Conservation (phyloP, 2,329 filamentous ascomycete species). For the Diaporthe vaccinii region DNA sequence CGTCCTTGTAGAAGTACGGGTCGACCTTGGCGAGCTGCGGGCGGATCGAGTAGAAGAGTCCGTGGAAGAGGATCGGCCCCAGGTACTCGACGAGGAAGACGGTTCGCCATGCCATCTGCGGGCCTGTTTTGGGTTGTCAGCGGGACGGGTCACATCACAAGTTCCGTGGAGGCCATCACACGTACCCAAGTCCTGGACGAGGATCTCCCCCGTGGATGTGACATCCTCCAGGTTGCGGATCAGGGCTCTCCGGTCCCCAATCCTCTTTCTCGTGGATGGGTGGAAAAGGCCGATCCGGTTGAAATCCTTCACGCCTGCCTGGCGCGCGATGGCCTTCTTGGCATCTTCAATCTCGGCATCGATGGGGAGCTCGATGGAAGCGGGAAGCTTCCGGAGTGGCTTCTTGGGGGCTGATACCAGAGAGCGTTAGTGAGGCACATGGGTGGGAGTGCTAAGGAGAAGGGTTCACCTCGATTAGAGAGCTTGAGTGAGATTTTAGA, state of each 20-base stretch:
- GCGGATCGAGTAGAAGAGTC: slow-evolving; percentile 78
- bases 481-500: slow-evolving; percentile 37
- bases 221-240: slow-evolving; percentile 64
- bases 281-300: slow-evolving; percentile 75
- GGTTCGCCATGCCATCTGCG: slow-evolving; percentile 91
- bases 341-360: slow-evolving; percentile 72
- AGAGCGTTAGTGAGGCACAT: neutral
- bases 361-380: slow-evolving; percentile 61
- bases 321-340: slow-evolving; percentile 68
- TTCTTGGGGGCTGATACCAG: slow-evolving; percentile 56
- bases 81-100: slow-evolving; percentile 97
- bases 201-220: slow-evolving; percentile 68
- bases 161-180: slow-evolving; percentile 39
- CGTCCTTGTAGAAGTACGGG: slow-evolving; percentile 58
- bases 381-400: slow-evolving; percentile 68
- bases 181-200: slow-evolving; percentile 94
- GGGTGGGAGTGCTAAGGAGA: neutral
- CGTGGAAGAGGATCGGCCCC: slow-evolving; percentile 90
- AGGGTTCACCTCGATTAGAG: slow-evolving; percentile 32
- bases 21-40: slow-evolving; percentile 76
- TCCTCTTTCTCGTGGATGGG: slow-evolving; percentile 70
- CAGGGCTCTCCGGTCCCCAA: slow-evolving; percentile 72
- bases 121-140: slow-evolving; percentile 66
- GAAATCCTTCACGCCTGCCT: slow-evolving; percentile 65
- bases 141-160: neutral